Base-by-base conservation (phyloP, 2,329 filamentous ascomycete species). In the Cercospora sp. region DNA sequence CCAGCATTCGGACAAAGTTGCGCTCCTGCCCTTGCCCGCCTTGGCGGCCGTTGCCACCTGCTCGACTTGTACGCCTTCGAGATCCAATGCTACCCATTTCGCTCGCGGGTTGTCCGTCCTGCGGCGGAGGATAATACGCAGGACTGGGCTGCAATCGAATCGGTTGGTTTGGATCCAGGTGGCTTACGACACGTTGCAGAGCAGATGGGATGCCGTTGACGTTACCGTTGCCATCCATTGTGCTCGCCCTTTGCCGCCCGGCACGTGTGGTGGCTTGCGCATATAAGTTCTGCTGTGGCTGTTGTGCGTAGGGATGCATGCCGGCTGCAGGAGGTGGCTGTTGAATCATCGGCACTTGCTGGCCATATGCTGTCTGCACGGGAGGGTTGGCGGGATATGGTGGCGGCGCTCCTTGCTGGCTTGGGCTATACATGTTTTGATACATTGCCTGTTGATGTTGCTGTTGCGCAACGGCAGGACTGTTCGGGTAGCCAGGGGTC, bases 121-220 rank as follows among this genome's bases (percentile, higher is more conserved):
- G 89, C 1, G 94, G 92, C 20, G 95, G 95, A 10, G 95, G 95
- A 75, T 98, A 99, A 80, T 99, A 99, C 1, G 95, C 95, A 5
- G 95, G 95, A 74, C 93, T 97, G 2, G 95, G 95, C 78, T 99
- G 95, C 66, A 98, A 81, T 60, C 95, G 88, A 75, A 99, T 98
- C 0, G 95, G 95, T 68, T 94, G 92, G 74, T 89, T 98, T 1
- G 95, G 95, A 77, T 99, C 95, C 55, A 99, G 87, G 80, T 98
- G 94, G 78, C 93, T 97, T 51, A 95, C 95, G 23, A 99, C 95
- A 74, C 95, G 87, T 80, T 99, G 95, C 67, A 99, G 92, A 3
- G 94, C 90, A 13, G 92, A 90, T 5, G 95, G 95, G 67, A 99
- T 97, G 2, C 94, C 94, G 76, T 76, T 93, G 78, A 95, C 92